phyloP scores from a whole-genome alignment of 192 early-diverging fungal genomes.

The Haplosporangium gracile region DNA sequence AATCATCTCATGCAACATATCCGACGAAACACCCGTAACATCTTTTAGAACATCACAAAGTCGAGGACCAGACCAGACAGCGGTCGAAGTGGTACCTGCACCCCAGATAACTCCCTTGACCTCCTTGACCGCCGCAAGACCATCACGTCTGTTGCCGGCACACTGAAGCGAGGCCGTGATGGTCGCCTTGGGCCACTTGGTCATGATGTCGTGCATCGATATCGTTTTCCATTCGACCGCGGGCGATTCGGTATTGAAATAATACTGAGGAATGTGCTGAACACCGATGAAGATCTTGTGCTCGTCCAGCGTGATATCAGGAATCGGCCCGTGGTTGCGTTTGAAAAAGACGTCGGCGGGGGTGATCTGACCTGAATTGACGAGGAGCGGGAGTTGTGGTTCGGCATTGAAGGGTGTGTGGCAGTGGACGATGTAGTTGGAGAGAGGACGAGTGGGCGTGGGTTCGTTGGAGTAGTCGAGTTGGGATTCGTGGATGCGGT shows the following conservation, averaged over 20 bases:
- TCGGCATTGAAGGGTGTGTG: constrained; percentile 90
- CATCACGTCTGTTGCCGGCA: constrained; percentile 83
- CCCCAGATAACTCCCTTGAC: constrained; percentile 85
- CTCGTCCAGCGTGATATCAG: constrained; percentile 67
- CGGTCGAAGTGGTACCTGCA: constrained; percentile 79
- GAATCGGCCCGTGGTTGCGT: constrained; percentile 93
- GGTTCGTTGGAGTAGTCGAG: constrained; percentile 23
- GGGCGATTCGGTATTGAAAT: neutral
- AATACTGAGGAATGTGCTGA: constrained; percentile 3
- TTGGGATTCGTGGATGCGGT: neutral
- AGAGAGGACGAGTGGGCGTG: constrained; percentile 71
- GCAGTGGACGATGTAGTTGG: constrained; percentile 69
- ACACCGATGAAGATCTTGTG: constrained; percentile 72
- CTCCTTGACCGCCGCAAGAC: constrained; percentile 76
- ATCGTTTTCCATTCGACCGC: constrained; percentile 6
- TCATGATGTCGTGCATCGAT: constrained; percentile 26
- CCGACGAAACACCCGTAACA: constrained; percentile 61
- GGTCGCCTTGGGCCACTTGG: constrained; percentile 29
- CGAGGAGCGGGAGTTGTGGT: constrained; percentile 68
- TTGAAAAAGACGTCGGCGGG: constrained; percentile 84
- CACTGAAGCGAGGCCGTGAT: constrained; percentile 58
- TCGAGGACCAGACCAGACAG: constrained; percentile 80
- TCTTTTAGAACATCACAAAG: constrained; percentile 77
- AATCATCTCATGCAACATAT: constrained; percentile 56
- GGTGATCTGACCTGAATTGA: constrained; percentile 76